Evolutionary conservation across 352 stramenopile genomes (phyloP).

Genomic region (Globisporangium takayamanum): DNA sequence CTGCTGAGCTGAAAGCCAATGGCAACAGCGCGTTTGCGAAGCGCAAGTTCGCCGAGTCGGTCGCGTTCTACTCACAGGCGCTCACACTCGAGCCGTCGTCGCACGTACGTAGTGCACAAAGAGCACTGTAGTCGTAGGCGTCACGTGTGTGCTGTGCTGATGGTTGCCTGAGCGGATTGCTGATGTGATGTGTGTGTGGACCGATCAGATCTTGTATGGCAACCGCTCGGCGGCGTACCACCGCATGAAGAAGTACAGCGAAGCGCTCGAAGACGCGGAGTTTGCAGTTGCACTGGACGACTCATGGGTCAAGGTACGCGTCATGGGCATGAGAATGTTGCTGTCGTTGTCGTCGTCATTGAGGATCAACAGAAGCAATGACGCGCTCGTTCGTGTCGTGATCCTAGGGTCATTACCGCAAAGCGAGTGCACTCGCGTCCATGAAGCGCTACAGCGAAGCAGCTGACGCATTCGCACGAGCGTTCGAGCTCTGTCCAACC

Average conservation of each 20-base stretch:
- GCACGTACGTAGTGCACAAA: constrained; percentile 35
- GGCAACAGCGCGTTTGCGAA: constrained; percentile 76
- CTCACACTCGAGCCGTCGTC: constrained; percentile 69
- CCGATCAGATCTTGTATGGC: constrained; percentile 65
- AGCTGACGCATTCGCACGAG: constrained; percentile 57
- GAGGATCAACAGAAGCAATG: not conserved
- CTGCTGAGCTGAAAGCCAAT: constrained; percentile 55
- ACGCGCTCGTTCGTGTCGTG: not conserved
- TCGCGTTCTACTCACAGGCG: constrained; percentile 84
- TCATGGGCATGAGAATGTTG: not conserved
- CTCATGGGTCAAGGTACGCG: constrained; percentile 66
- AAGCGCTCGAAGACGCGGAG: constrained; percentile 63
- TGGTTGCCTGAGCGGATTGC: not conserved
- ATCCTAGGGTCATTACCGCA: constrained; percentile 67
- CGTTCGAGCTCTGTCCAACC: constrained; percentile 59
- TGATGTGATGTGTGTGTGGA: not conserved
- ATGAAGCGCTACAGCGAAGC: constrained; percentile 60
- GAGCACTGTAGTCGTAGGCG: too few species aligned
- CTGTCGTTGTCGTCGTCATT: not conserved
- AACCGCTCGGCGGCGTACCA: constrained; percentile 76
- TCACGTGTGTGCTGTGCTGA: not conserved
- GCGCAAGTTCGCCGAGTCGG: constrained; percentile 68
- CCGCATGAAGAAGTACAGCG: constrained; percentile 59
- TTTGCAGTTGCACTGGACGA: constrained; percentile 52
- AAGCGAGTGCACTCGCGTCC: constrained; percentile 54